Percentiles rank a stretch among this genome's conserved stretches.
phyloP scores from a whole-genome alignment of 352 stramenopile genomes.

The Pseudoperonospora humuli region DNA sequence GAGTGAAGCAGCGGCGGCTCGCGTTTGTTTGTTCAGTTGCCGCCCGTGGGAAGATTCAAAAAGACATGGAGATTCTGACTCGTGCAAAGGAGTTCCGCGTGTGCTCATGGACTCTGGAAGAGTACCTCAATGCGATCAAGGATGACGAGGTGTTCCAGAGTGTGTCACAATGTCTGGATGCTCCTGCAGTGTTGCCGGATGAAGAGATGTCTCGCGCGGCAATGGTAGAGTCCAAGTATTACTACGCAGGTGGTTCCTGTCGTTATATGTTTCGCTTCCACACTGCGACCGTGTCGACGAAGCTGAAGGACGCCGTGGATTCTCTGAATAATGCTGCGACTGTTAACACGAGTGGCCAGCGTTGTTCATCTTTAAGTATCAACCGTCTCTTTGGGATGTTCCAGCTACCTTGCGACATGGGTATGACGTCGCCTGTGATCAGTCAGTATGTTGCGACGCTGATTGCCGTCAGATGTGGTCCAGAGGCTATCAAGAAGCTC shows the following conservation, averaged over 20 bases:
- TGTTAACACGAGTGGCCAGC: too few species aligned
- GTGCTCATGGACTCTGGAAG: constrained; percentile 8
- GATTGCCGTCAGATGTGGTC: constrained; percentile 6
- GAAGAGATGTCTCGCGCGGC: constrained; percentile 1
- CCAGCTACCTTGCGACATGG: background rate
- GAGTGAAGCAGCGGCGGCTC: constrained; percentile 1
- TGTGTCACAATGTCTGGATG: too few species aligned
- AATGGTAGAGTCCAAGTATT: constrained; percentile 12
- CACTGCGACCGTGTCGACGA: background rate
- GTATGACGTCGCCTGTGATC: background rate
- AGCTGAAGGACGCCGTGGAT: constrained; percentile 2
- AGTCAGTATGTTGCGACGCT: background rate
- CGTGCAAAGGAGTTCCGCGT: constrained; percentile 1
- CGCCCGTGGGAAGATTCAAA: background rate
- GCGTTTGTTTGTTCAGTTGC: constrained; percentile 5
- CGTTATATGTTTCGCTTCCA: constrained; percentile 10
- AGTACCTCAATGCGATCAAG: constrained; percentile 4
- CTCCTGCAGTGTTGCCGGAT: too few species aligned
- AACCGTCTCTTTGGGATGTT: constrained; percentile 2
- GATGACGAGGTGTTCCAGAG: too few species aligned
- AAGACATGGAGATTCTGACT: background rate
- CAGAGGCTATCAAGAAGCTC: constrained; percentile 3
- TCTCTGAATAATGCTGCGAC: too few species aligned
- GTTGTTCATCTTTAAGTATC: constrained; percentile 1
- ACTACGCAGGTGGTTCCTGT: constrained; percentile 11